These are phyloP conservation scores for Gautieria morchelliformis DNA, from an alignment of 768 basidiomycete species.

Conservation along the genomic window DNA sequence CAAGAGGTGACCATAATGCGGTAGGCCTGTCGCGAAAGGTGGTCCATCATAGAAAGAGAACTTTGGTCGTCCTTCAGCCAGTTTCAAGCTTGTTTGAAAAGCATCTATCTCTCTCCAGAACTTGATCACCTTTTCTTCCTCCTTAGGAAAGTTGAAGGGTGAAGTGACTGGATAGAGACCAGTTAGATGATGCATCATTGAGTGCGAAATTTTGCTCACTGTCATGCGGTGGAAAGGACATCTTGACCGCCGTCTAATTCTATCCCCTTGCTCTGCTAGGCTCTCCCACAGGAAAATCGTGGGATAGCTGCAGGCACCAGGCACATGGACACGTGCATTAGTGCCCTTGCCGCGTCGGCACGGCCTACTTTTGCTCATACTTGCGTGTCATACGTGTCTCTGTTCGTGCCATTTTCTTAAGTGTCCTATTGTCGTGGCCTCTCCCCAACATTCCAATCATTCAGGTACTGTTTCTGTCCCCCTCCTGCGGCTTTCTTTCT, in stretches of 20 bases:
- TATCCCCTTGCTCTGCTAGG: too few relatives aligned
- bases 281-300: too few relatives aligned
- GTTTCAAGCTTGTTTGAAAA: constrained; percentile 87
- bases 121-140: constrained; percentile 81
- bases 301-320: too few relatives aligned
- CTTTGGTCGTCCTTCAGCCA: constrained; percentile 83
- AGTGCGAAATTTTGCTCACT: constrained; percentile 34
- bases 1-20: constrained; percentile 91
- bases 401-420: too few relatives aligned
- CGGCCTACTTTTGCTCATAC: too few relatives aligned
- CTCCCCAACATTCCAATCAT: too few relatives aligned
- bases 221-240: constrained; percentile 66
- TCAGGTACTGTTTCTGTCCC: too few relatives aligned
- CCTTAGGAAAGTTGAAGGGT: constrained; percentile 74
- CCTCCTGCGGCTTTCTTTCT: too few relatives aligned
- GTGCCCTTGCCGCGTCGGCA: too few relatives aligned
- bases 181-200: constrained; percentile 6
- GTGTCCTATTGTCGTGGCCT: too few relatives aligned
- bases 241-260: constrained; percentile 17
- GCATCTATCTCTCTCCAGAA: constrained; percentile 98
- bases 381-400: too few relatives aligned
- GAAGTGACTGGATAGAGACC: constrained; percentile 47
- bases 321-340: too few relatives aligned
- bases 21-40: constrained; percentile 93
- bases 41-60: constrained; percentile 97